Conservation (phyloP, 1,284 basidiomycete genomes). For the Pascua guehoae region DNA sequence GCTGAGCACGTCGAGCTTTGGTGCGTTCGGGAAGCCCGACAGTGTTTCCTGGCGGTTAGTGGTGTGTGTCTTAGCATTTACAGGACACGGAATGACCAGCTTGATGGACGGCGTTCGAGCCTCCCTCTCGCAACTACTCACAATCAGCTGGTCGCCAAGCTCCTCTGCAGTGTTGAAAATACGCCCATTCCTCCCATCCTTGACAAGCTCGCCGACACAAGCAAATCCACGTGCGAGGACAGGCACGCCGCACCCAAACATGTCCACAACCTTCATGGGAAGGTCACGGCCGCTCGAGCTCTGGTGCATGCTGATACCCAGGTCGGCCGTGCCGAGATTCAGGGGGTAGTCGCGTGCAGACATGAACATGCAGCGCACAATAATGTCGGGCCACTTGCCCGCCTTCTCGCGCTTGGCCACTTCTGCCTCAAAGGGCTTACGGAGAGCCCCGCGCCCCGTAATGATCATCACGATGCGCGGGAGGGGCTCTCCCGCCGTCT, state of each 20-base stretch:
- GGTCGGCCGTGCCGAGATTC: conserved; percentile 80
- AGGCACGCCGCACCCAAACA: conserved; percentile 94
- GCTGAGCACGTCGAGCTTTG: conserved; percentile 55
- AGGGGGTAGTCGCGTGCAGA: conserved; percentile 82
- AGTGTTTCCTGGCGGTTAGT: conserved; percentile 56
- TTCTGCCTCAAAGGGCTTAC: conserved; percentile 66
- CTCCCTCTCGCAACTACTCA: conserved; percentile 45
- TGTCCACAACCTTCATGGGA: conserved; percentile 99
- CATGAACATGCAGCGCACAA: conserved; percentile 79
- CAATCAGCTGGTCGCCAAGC: conserved; percentile 70
- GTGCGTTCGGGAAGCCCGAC: conserved; percentile 59
- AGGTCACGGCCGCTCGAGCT: conserved; percentile 88
- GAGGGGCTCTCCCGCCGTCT: conserved; percentile 44
- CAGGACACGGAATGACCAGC: no score
- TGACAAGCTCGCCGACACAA: conserved; percentile 84
- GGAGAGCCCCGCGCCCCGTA: conserved; percentile 86
- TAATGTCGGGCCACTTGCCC: conserved; percentile 71
- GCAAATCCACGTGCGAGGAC: conserved; percentile 85
- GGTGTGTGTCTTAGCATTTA: no score
- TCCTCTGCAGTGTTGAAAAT: conserved; percentile 69
- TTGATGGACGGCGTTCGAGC: no score
- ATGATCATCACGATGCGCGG: conserved; percentile 79
- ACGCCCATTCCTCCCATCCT: conserved; percentile 76
- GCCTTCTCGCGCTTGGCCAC: conserved; percentile 58
- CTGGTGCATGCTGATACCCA: conserved; percentile 87